Conservation (phyloP, 495 filamentous ascomycete species). For the Corynascus novoguineensis region DNA sequence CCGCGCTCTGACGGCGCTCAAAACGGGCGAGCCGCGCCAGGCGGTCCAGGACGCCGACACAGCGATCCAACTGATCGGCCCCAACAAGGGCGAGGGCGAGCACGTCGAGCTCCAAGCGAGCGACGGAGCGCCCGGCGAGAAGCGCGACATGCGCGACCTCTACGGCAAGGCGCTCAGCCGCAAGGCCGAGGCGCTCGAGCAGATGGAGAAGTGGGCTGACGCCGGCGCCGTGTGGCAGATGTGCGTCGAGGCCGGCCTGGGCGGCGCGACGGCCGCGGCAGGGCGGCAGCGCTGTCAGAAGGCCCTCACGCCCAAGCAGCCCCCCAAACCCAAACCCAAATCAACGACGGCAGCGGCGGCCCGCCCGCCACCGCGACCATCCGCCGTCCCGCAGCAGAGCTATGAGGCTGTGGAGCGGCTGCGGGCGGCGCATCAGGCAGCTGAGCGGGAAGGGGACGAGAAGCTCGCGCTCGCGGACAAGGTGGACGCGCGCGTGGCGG, state of each 20-base stretch:
- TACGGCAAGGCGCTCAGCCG: conserved; percentile 88
- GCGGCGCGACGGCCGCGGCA: conserved; percentile 73
- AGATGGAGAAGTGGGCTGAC: conserved; percentile 89
- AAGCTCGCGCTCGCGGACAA: conserved; percentile 81
- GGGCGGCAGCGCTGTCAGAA: conserved; percentile 89
- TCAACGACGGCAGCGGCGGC: conserved; percentile 28
- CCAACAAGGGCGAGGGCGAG: conserved; percentile 70
- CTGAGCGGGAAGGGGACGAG: conserved; percentile 81
- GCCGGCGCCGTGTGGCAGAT: conserved; percentile 73
- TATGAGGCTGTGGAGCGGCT: conserved; percentile 69
- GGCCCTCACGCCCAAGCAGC: conserved; percentile 59
- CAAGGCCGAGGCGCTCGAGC: conserved; percentile 92
- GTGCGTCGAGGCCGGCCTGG: conserved; percentile 77
- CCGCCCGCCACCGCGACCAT: conserved; percentile 28
- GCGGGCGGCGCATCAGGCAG: conserved; percentile 73
- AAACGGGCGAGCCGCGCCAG: conserved; percentile 81
- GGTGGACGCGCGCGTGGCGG: conserved; percentile 68
- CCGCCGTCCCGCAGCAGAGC: conserved; percentile 32
- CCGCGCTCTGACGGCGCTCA: conserved; percentile 80
- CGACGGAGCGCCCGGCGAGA: conserved; percentile 49
- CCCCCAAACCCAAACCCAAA: conserved; percentile 26
- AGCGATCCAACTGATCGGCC: conserved; percentile 75
- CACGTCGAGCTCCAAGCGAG: conserved; percentile 56
- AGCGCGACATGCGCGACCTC: conserved; percentile 86
- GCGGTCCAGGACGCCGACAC: conserved; percentile 77